phyloP scores from a whole-genome alignment of 495 filamentous ascomycete genomes.

The Talaromyces wortmannii region DNA sequence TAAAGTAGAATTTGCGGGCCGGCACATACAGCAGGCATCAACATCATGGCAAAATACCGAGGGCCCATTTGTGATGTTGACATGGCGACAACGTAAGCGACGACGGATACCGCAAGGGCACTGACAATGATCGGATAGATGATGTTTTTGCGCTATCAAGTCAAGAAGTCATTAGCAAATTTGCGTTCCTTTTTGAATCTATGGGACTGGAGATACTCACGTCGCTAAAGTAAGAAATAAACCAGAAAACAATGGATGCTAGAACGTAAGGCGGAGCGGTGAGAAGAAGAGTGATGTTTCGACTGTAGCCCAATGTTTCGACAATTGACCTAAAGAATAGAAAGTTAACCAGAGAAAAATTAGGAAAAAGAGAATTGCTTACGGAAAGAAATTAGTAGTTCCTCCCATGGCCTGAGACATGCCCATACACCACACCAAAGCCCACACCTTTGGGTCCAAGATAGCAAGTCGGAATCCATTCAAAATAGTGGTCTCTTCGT shows the following conservation, averaged over 20 bases:
- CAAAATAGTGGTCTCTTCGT: slow-evolving; percentile 55
- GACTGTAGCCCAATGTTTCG: slow-evolving; percentile 58
- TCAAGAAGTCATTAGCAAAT: too few species aligned
- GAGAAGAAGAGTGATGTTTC: slow-evolving; percentile 65
- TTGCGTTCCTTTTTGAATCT: too few species aligned
- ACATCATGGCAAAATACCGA: slow-evolving; percentile 76
- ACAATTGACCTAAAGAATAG: slow-evolving; percentile 50
- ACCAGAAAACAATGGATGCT: slow-evolving; percentile 59
- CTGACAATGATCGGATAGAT: slow-evolving; percentile 67
- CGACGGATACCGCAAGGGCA: slow-evolving; percentile 57
- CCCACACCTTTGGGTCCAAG: slow-evolving; percentile 60
- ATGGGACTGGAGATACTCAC: too few species aligned
- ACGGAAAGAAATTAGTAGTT: slow-evolving; percentile 84
- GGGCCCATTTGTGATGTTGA: slow-evolving; percentile 56
- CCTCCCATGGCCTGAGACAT: slow-evolving; percentile 67
- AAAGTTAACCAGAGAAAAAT: too few species aligned
- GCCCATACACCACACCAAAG: slow-evolving; percentile 46
- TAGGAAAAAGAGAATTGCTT: too few species aligned
- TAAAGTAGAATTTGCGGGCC: slow-evolving; percentile 64
- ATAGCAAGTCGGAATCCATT: slow-evolving; percentile 64
- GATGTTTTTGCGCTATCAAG: slow-evolving; percentile 57
- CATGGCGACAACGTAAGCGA: slow-evolving; percentile 69
- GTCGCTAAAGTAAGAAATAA: slow-evolving; percentile 3
- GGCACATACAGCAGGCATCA: slow-evolving; percentile 56
- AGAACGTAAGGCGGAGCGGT: slow-evolving; percentile 74